Evolutionary conservation across 441 rosid genomes (phyloP), one percentile per base, ranked within the genome.

Genomic region (Mallotus japonicus): DNA sequence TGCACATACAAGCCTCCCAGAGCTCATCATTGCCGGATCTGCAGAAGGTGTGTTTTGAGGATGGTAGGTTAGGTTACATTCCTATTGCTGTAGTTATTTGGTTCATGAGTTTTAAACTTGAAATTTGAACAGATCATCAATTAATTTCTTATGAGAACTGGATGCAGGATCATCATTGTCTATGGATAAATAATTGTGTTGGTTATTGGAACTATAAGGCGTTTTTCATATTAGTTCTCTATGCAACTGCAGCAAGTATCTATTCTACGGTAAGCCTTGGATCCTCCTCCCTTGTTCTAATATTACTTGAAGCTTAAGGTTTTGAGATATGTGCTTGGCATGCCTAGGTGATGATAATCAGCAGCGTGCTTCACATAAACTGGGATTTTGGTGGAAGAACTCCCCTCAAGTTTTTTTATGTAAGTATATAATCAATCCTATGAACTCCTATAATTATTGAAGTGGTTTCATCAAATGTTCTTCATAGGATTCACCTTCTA

Each of bases 11-110:
- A 91, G 79, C 97, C 97, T 78, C 90, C 82, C 2, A 83, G 98
- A 81, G 85, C 97, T 78, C 98, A 93, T 76, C 98, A 93, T 75
- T 89, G 98, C 79, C 87, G 90, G 70, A 83, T 87, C 73, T 91
- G 98, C 77, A 86, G 88, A 88, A 86, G 88, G 84, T 91, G 98
- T 67, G 85, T 89, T 67, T 85, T 89, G 88, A 88, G 85, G 84
- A 93, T 93, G 98, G 97, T 93, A 83, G 72, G 90, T 79, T 60
- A 58, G 20, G 46, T 49, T 68, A 49, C 47, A 60, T 49, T 68
- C 55, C 22, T 32, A 11, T 71, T 51, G 34, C 58, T 22, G 32
- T 40, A 28, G 47, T 28, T 42, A 13, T 75, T 67, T 55, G 58
- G 24, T 24, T 17, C n/a, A 51, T 20, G 50, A 59, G 50, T 28